Base-by-base conservation (phyloP, 371 early-diverging fungal genomes). In the Mortierella sp. region DNA sequence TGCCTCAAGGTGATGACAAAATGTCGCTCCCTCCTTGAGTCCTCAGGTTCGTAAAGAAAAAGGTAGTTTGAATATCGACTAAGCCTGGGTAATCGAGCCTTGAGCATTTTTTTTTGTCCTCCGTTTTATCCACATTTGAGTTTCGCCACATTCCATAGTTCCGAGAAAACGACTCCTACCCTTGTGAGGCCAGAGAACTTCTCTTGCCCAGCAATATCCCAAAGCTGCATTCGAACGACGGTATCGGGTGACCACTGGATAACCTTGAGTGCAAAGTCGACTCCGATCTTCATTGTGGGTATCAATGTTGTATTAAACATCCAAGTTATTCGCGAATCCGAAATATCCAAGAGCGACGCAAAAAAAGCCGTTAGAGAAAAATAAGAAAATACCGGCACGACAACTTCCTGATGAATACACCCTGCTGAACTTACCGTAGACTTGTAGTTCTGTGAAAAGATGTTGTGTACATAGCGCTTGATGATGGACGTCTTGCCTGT, bases 201-300 rank as follows among this genome's bases (percentile, higher is more conserved):
- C 72, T 93, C 93, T 68, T 94, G 92, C 8, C 94, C 94, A 12
- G 93, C 93, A 75, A 92, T 94, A 75, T 94, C 94, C 94, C 94
- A 94, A 27, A 94, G 82, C 63, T 94, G 93, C 59, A 89, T 83
- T 61, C 87, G 80, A 47, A 89, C 85, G 50, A 87, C 85, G 15
- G 85, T 79, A 42, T 79, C 73, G 48, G 72, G 80, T 43, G 81
- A 83, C 86, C 86, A 87, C 52, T 87, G 87, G 49, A 92, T 85
- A 28, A 90, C 89, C 76, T 94, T 94, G 48, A 92, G 84, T 30
- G 92, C 92, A 80, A 94, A 94, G 58, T 94, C 94, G 48, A 94
- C 94, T 39, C 94, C 94, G 78, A 89, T 89, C 88, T 89, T 48
- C 26, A 26, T 44, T 21, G 30, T 50, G 7, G n/a, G n/a, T 0